Evolutionary conservation across 2,329 filamentous ascomycete species (phyloP).

Genomic region (Xylaria digitata): DNA sequence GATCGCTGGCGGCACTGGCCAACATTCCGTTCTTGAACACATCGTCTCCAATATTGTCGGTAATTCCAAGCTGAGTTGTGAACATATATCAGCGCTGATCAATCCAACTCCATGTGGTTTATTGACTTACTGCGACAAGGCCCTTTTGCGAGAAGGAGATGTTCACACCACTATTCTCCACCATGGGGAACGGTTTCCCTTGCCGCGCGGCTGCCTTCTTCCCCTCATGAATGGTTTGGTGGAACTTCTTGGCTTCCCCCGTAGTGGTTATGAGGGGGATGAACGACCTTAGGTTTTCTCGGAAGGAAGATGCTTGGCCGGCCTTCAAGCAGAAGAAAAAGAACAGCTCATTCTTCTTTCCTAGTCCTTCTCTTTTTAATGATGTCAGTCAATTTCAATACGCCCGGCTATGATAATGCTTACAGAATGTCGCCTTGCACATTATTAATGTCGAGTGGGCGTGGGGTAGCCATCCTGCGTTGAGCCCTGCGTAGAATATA

Average conservation of each 20-base stretch:
- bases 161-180: constrained; percentile 41
- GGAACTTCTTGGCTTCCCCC: constrained; percentile 35
- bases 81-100: constrained; percentile 9
- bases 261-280: constrained; percentile 35
- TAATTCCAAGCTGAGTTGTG: constrained; percentile 44
- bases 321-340: constrained; percentile 35
- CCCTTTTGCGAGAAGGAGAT: constrained; percentile 46
- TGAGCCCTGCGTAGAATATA: too few species aligned
- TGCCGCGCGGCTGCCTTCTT: constrained; percentile 32
- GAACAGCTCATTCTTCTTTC: constrained; percentile 37
- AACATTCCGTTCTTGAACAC: constrained; percentile 53
- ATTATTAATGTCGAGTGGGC: constrained; percentile 34
- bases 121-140: constrained; percentile 38
- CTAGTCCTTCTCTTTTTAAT: constrained; percentile 32
- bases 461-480: constrained; percentile 29
- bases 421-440: constrained; percentile 40
- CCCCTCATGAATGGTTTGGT: constrained; percentile 21
- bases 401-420: background rate
- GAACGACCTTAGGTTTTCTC: constrained; percentile 25
- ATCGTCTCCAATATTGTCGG: constrained; percentile 48
- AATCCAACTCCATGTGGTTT: background rate
- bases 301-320: constrained; percentile 27
- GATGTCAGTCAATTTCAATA: constrained; percentile 3
- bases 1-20: constrained; percentile 46
- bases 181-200: constrained; percentile 19